Conservation (phyloP, 768 basidiomycete genomes). For the Sistotremastrum niveocremeum region DNA sequence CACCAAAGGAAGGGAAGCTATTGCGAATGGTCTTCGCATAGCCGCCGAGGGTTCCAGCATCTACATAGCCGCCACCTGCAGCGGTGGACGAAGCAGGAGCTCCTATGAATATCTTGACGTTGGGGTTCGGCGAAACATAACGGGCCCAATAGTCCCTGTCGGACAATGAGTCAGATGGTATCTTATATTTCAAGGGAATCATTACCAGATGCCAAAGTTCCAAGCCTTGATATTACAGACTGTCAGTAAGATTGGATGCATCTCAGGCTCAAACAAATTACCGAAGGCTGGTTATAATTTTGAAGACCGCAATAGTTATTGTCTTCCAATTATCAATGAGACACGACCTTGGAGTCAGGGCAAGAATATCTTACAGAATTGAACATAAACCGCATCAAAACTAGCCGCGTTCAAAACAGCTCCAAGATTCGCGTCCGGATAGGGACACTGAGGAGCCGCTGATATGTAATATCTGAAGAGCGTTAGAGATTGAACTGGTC, state of each 20-base stretch:
- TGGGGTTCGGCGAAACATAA: conserved; percentile 39
- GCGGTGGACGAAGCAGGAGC: conserved; percentile 45
- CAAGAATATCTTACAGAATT: conserved; percentile 32
- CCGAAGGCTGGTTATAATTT: conserved; percentile 40
- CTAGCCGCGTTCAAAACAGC: conserved; percentile 43
- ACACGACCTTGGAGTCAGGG: neutral
- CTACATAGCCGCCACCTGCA: conserved; percentile 48
- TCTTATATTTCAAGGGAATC: neutral
- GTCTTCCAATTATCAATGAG: conserved; percentile 17
- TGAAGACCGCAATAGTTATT: conserved; percentile 51
- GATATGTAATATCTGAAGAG: conserved; percentile 45
- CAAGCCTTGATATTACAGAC: conserved; percentile 28
- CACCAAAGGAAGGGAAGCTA: conserved; percentile 54
- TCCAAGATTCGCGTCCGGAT: conserved; percentile 50
- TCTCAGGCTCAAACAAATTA: conserved; percentile 17
- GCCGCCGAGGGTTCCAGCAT: conserved; percentile 28
- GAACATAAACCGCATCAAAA: conserved; percentile 65
- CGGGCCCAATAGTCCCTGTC: conserved; percentile 54
- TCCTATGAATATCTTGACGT: conserved; percentile 54
- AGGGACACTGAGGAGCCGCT: conserved; percentile 44
- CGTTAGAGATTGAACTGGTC: neutral
- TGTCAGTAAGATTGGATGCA: conserved; percentile 1
- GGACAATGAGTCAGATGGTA: neutral
- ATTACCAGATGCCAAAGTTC: conserved; percentile 21
- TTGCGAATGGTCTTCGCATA: conserved; percentile 37